Percentiles rank a stretch among this genome's conserved stretches.
phyloP scores from a whole-genome alignment of 495 filamentous ascomycete species.

The Podospora appendiculata region DNA sequence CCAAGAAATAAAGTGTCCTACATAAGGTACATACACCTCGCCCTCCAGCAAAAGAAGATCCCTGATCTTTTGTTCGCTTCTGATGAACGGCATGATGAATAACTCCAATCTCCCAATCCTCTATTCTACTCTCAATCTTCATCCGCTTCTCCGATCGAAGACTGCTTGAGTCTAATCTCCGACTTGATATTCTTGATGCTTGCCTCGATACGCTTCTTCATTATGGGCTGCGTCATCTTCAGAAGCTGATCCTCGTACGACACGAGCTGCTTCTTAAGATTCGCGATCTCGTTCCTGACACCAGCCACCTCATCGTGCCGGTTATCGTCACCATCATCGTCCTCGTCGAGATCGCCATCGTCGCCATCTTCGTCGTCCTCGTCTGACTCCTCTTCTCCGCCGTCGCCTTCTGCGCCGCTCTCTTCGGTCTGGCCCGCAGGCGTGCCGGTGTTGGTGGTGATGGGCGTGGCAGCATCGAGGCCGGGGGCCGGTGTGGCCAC shows the following conservation, averaged over 20 bases:
- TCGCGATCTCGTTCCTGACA: slow-evolving; percentile 47
- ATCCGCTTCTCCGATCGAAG: slow-evolving; percentile 40
- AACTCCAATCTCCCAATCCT: no score
- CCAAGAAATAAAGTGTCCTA: no score
- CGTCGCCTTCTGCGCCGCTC: slow-evolving; percentile 31
- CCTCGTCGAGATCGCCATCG: slow-evolving; percentile 43
- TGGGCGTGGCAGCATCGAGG: slow-evolving; percentile 30
- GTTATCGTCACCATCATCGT: slow-evolving; percentile 35
- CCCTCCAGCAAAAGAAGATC: no score
- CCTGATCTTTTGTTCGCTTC: no score
- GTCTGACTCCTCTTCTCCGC: slow-evolving; percentile 36
- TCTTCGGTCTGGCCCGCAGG: slow-evolving; percentile 21
- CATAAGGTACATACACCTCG: no score
- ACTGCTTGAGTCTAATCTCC: slow-evolving; percentile 53
- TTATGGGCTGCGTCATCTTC: slow-evolving; percentile 33
- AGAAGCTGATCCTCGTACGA: slow-evolving; percentile 28
- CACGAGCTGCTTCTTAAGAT: slow-evolving; percentile 39
- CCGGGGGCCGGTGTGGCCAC: slow-evolving; percentile 25
- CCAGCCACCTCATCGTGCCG: slow-evolving; percentile 39
- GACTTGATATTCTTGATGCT: slow-evolving; percentile 45
- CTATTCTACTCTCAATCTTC: slow-evolving; percentile 18
- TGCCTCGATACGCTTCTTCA: slow-evolving; percentile 45
- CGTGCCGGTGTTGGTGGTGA: slow-evolving; percentile 23
- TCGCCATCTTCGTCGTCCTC: slow-evolving; percentile 34
- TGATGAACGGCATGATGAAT: no score